Evolutionary conservation across 2,329 filamentous ascomycete genomes (phyloP), one percentile per base, ranked within the genome.

Genomic region (Colletotrichum sp.): DNA sequence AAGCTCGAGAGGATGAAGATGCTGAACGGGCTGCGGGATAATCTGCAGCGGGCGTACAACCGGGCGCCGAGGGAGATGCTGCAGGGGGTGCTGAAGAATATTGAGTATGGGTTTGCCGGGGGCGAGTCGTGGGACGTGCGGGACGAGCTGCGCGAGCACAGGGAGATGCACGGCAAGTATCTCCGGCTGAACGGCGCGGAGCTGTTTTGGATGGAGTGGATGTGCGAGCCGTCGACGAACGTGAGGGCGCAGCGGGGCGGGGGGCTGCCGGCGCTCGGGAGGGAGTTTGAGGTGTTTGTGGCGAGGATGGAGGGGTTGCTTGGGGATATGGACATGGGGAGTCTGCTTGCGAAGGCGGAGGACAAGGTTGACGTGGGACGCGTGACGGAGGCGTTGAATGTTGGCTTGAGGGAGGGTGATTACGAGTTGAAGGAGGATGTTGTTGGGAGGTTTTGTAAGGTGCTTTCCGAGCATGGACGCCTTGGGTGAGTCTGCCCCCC

Each of bases 231-330:
- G 26, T 78, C 77, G 24, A 79, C 81, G 24, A 79, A 78, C 21
- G 78, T 80, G 55, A 69, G 74, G 26, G 67, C 49, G n/a, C 81
- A 82, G 77, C 68, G 79, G 28, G 36, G 60, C 57, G 55, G 55
- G 52, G 71, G 76, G 18, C 64, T 79, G 68, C 70, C 75, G 10
- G 15, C 69, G 13, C 26, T 72, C 5, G 68, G 64, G 15, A 21
- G 52, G 34, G 26, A 49, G 18, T 85, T 82, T 70, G 78, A 79
- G 16, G 79, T 81, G 24, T 86, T 86, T 76, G 80, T 81, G 4
- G 77, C 75, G 15, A 79, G 84, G 16, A 77, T 86, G 63, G 78
- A 82, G 78, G 79, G 78, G 64, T 66, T 85, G 18, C 78, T 86
- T 62, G 80, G 84, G 49, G 82, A 85, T 55, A 74, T 67, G 52